Evolutionary conservation across 2,329 filamentous ascomycete species (phyloP).

Genomic region (Iodosphaeria phyllophila): DNA sequence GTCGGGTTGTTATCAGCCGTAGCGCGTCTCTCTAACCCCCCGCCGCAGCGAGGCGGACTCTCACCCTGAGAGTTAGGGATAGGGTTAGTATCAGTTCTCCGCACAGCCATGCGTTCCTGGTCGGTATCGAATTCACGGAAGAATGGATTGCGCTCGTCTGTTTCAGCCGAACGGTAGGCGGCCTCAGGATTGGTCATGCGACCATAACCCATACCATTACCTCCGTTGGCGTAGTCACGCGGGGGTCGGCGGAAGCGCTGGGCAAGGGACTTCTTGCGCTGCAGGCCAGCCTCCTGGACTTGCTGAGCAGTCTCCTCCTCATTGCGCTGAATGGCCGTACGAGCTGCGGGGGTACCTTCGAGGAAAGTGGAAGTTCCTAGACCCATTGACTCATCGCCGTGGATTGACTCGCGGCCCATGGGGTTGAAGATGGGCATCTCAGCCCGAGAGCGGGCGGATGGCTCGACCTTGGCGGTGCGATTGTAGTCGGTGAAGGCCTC

Average conservation of each 20-base stretch:
- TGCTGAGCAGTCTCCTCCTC: constrained; percentile 50
- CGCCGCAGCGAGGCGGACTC: constrained; percentile 36
- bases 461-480: constrained; percentile 10
- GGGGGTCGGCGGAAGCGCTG: constrained; percentile 69
- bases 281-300: constrained; percentile 36
- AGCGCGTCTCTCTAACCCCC: constrained; percentile 40
- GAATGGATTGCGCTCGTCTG: constrained; percentile 54
- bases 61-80: constrained; percentile 25
- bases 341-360: constrained; percentile 78
- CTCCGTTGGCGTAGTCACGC: constrained; percentile 22
- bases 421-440: constrained; percentile 48
- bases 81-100: constrained; percentile 15
- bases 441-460: constrained; percentile 15
- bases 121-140: constrained; percentile 56
- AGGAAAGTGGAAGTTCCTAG: constrained; percentile 90
- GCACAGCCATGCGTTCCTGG: constrained; percentile 30
- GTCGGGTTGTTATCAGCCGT: constrained; percentile 35
- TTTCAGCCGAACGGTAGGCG: constrained; percentile 18
- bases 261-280: constrained; percentile 86
- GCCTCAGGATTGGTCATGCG: constrained; percentile 39
- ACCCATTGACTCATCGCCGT: constrained; percentile 68
- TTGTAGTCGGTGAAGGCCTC: constrained; percentile 75
- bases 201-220: too few species aligned
- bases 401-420: constrained; percentile 44
- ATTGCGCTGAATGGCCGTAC: constrained; percentile 56